Percentiles rank a stretch among this genome's conserved stretches.
phyloP scores from a whole-genome alignment of 495 filamentous ascomycete genomes.

The Xylaria cubensis region DNA sequence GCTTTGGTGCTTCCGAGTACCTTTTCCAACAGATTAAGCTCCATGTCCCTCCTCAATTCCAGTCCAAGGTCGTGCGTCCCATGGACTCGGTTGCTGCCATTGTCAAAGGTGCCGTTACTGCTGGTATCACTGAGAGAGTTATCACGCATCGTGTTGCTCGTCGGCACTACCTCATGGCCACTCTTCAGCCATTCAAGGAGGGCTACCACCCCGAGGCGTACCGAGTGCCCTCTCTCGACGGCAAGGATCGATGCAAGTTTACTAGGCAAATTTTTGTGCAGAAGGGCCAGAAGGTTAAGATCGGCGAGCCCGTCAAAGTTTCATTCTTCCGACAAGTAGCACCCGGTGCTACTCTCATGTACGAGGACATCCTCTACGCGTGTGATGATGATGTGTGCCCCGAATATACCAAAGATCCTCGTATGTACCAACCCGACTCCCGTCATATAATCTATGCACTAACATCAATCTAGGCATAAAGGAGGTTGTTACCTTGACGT shows the following conservation, averaged over 20 bases:
- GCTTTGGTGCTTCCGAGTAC: constrained; percentile 78
- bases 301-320: constrained; percentile 98
- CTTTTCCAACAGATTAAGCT: constrained; percentile 83
- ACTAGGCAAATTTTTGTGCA: constrained; percentile 98
- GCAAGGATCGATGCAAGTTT: constrained; percentile 98
- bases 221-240: constrained; percentile 93
- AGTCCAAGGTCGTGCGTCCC: constrained; percentile 76
- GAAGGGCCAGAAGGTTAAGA: constrained; percentile 98
- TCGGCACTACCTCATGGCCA: constrained; percentile 98
- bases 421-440: constrained; percentile 66
- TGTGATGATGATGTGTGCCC: constrained; percentile 98
- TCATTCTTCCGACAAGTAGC: constrained; percentile 98
- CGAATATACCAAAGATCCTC: constrained; percentile 98
- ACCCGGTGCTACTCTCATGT: constrained; percentile 97
- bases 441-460: constrained; percentile 27
- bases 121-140: constrained; percentile 95
- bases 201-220: constrained; percentile 98
- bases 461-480: constrained; percentile 79
- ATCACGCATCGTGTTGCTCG: constrained; percentile 97
- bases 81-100: constrained; percentile 82
- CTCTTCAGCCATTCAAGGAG: constrained; percentile 97
- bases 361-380: constrained; percentile 97
- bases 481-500: constrained; percentile 97
- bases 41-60: constrained; percentile 81
- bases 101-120: constrained; percentile 78